Base-by-base conservation (phyloP, 306 rosid genomes). In the Fragaria iinumae region DNA sequence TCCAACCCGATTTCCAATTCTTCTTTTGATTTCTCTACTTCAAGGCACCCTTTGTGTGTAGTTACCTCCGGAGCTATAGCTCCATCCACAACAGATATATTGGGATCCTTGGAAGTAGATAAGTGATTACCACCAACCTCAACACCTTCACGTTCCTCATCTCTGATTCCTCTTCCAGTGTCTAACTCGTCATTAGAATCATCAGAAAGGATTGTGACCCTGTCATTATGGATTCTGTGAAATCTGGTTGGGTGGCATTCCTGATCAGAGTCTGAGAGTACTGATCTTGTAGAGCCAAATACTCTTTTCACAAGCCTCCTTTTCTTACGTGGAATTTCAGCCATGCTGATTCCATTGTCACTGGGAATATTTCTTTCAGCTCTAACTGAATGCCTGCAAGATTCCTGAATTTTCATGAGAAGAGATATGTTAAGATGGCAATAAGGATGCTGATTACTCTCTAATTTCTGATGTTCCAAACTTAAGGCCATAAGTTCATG, bases 271-370 rank as follows among this genome's bases (percentile, higher is more conserved):
- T 85, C 89, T 64, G 79, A 68, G 80, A 67, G 36, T 53, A 39
- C 43, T 70, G 85, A 87, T 29, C 67, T 83, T 27, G 67, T 52
- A 68, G n/a, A 29, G 43, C 55, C 76, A 72, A 34, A 68, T 70
- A 57, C 71, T 57, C 59, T 67, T 59, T 85, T 88, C 29, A 66
- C 73, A 56, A 83, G 79, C 87, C 86, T 83, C 87, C 84, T 86
- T 75, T 86, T 86, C 81, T 77, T 87, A 36, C 78, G 79, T 55
- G 96, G 88, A 83, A 72, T 81, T 79, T 78, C 85, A 71, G 80
- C 81, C 59, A 53, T 72, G 74, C 64, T 60, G 57, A 12, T 76
- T 56, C 66, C 87, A 47, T 72, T 79, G 47, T 60, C 55, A 69
- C 69, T 70, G 41, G 65, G 57, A 65, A 69, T 84, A 77, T 83